Evolutionary conservation across 2,329 filamentous ascomycete species (phyloP).

Genomic region (Alternaria hordeiaustralica): DNA sequence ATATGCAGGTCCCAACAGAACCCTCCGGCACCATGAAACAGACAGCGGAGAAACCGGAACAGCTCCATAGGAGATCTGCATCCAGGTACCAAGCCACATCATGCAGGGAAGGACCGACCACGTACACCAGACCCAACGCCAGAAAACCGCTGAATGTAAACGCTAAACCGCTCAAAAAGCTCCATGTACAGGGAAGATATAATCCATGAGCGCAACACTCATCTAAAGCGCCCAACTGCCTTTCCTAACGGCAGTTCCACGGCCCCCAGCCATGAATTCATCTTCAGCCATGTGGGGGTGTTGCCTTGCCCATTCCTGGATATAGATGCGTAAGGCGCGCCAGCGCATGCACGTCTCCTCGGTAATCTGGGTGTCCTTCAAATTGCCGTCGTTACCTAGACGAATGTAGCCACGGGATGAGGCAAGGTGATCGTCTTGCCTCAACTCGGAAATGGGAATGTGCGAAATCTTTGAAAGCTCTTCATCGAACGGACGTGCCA

Average conservation of each 20-base stretch:
- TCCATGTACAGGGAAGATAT: slow-evolving; percentile 5
- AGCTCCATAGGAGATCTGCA: slow-evolving; percentile 3
- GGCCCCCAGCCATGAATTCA: slow-evolving; percentile 34
- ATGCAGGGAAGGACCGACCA: not conserved
- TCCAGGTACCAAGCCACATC: not conserved
- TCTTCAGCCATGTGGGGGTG: slow-evolving; percentile 70
- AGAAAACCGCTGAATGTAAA: slow-evolving; percentile 6
- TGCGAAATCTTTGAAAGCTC: slow-evolving; percentile 83
- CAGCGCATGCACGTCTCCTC: slow-evolving; percentile 72
- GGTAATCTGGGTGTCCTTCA: slow-evolving; percentile 58
- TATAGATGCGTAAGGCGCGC: slow-evolving; percentile 82
- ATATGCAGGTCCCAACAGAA: not conserved
- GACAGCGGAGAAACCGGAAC: slow-evolving; percentile 1
- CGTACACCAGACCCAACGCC: not conserved
- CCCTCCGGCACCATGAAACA: not conserved
- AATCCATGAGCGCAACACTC: not conserved
- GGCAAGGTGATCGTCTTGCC: slow-evolving; percentile 71
- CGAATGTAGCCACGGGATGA: slow-evolving; percentile 76
- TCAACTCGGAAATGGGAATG: slow-evolving; percentile 71
- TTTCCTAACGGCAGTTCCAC: slow-evolving; percentile 54
- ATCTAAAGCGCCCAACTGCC: slow-evolving; percentile 55
- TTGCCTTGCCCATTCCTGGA: slow-evolving; percentile 88
- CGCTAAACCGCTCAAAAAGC: slow-evolving; percentile 28
- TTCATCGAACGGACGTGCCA: slow-evolving; percentile 81
- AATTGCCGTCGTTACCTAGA: slow-evolving; percentile 55